Evolutionary conservation across 768 basidiomycete genomes (phyloP).

Genomic region (Naematelia encephala): DNA sequence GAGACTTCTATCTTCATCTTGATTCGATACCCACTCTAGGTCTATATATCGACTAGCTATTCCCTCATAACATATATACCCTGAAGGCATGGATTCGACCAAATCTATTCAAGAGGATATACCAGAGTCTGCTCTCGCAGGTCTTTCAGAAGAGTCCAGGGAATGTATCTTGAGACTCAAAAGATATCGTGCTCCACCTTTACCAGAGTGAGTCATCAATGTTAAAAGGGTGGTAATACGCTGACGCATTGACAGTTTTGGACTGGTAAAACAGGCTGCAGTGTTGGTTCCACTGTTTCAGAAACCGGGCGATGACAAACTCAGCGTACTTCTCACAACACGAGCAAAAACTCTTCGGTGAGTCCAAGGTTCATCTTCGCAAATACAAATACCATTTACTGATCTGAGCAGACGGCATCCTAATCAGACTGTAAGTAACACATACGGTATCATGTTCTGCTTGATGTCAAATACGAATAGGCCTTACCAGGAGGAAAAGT

Average conservation of each 20-base stretch:
- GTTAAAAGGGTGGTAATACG: background rate
- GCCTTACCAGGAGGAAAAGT: slow-evolving; percentile 78
- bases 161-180: slow-evolving; percentile 29
- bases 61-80: too few relatives aligned
- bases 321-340: slow-evolving; percentile 80
- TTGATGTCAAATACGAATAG: slow-evolving; percentile 12
- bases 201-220: slow-evolving; percentile 31
- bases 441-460: background rate
- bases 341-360: slow-evolving; percentile 59
- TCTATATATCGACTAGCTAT: too few relatives aligned
- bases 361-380: slow-evolving; percentile 1
- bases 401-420: slow-evolving; percentile 30
- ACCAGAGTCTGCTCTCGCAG: slow-evolving; percentile 12
- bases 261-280: slow-evolving; percentile 60
- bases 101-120: slow-evolving; percentile 5
- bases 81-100: too few relatives aligned
- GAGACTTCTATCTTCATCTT: too few relatives aligned
- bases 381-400: slow-evolving; percentile 6
- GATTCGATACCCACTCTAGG: too few relatives aligned
- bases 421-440: slow-evolving; percentile 37
- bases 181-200: slow-evolving; percentile 17
- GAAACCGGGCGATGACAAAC: slow-evolving; percentile 55
- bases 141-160: slow-evolving; percentile 31
- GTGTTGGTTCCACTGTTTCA: slow-evolving; percentile 79
- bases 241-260: slow-evolving; percentile 13